Evolutionary conservation across 108 stramenopile genomes (phyloP), one percentile per base, ranked within the genome.

Genomic region (Epipyxis sp.): DNA sequence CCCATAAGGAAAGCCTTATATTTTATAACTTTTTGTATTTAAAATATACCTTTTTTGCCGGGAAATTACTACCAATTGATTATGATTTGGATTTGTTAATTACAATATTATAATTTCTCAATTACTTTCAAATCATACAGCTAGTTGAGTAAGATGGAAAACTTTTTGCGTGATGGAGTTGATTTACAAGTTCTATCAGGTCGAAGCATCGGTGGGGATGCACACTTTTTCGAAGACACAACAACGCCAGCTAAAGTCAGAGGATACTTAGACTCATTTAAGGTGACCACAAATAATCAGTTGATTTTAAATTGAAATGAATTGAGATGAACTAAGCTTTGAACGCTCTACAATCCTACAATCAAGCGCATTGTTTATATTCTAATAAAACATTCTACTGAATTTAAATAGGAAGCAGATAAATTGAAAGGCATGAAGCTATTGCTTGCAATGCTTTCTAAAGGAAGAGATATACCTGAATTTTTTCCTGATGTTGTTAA

Each of bases 191-290:
- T 27, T 10, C 3, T 74, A 6, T 35, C 71, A 39, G 71, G 10
- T 10, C n/a, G 42, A 6, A 42, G 41, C 44, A 30, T 74, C 43
- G 71, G 32, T 32, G 87, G 86, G 13, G 98, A 99, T 69, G 91
- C 94, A 27, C 94, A 97, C 71, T 97, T 91, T 84, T 97, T 97
- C 84, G 96, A 99, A 88, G 98, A 99, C 84, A 89, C 92, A 46
- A 94, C 95, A 74, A 91, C 90, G 81, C 92, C 96, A 6, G 84
- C 87, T 50, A 90, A 93, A 40, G 91, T 97, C 67, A 89, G 92
- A 42, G 80, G 76, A 35, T 85, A 87, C 65, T 85, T 97, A 30
- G 69, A 85, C 40, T 34, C 74, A 27, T 46, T 61, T 1, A 29
- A 42, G 16, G 71, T 80, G 43, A 34, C 32, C 44, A 34, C 32